Evolutionary conservation across 2,329 filamentous ascomycete species (phyloP), one percentile per base, ranked within the genome.

Genomic region (Thielaviopsis ethacetica): DNA sequence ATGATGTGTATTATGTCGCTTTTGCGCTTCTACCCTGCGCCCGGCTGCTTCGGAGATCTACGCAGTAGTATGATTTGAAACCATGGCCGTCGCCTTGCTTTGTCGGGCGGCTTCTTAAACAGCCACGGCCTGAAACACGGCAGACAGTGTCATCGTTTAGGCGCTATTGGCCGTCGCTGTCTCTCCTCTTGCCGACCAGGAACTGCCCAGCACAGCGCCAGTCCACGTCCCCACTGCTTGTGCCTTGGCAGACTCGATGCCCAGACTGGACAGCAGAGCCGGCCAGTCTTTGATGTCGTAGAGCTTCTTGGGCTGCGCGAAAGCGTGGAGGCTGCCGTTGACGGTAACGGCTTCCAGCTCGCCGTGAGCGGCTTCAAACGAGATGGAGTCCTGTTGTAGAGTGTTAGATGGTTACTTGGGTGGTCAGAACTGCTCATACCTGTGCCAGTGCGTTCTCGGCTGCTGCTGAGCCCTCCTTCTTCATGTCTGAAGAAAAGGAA

Each of bases 401-500:
- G 1, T 22, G 51, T 61, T 21, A 61, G 47, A 24, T n/a, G 21
- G 34, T n/a, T 4, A 1, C 47, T 3, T 30, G 5, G 26, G 3
- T n/a, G 26, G 12, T 4, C 15, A 15, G 34, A 22, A 7, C 2
- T 26, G 10, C 12, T 63, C 70, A 69, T 63, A 85, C 70, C 22
- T 72, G 69, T 13, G 71, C 67, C 0, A 80, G 77, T 13, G 79
- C 62, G 0, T 68, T 65, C 0, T 81, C 80, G 47, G 81, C 73
- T 61, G 76, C 70, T 59, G 82, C 72, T 59, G 80, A 73, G 70
- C 86, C 75, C 50, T 81, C 73, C 63, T 81, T 73, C 62, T 76
- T 77, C 44, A 84, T 71, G 68, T 79, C 72, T 3, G 79, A 83
- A 3, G 80, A 82, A 64, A 91, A 83, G 7, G 78, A 82, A 68